Evolutionary conservation across 805 yeast genomes (phyloP), one percentile per base, ranked within the genome.

Genomic region (Danielozyma ontarioensis): DNA sequence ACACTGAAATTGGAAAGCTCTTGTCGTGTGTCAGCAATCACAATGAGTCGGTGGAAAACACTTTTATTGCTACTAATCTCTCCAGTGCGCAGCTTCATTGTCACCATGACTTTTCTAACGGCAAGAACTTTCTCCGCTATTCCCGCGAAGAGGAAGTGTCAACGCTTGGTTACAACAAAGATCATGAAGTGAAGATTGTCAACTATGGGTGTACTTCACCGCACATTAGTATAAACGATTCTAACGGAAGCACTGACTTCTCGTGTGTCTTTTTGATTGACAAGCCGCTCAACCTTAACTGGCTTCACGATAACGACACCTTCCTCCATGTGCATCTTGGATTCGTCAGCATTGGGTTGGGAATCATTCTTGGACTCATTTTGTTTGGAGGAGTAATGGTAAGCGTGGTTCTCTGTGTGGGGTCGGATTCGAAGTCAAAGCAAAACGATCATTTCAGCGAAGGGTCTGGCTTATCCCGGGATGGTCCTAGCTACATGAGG

Each of bases 241-340:
- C n/a, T n/a, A n/a, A n/a, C n/a, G n/a, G n/a, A n/a, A n/a, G n/a
- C n/a, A n/a, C n/a, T n/a, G n/a, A n/a, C n/a, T 33, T 36, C 4
- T 48, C 68, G 14, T 83, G 89, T 41, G 70, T 84, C 1, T 77
- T 81, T 41, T 50, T 80, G 2, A 62, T 83, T 29, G 90, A 84
- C 41, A 66, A 76, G 31, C 86, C 89, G 2, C 60, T 84, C n/a
- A 72, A 74, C 25, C 70, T 81, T 16, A 51, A 55, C 1, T 83
- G 94, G 93, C 51, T 80, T 4, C 42, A 47, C 5, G 38, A 56
- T 18, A 50, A 68, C 14, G 70, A 72, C 23, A 51, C 49, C 29
- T 62, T 64, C 36, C 61, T 78, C 28, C 82, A 74, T 38, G 55
- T 83, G 16, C 80, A 73, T 39, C 57, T 84, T 24, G 88, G 93